Percentiles rank a stretch among this genome's conserved stretches.
phyloP scores from a whole-genome alignment of 139 green algal genomes.

The Monoraphidium neglectum region DNA sequence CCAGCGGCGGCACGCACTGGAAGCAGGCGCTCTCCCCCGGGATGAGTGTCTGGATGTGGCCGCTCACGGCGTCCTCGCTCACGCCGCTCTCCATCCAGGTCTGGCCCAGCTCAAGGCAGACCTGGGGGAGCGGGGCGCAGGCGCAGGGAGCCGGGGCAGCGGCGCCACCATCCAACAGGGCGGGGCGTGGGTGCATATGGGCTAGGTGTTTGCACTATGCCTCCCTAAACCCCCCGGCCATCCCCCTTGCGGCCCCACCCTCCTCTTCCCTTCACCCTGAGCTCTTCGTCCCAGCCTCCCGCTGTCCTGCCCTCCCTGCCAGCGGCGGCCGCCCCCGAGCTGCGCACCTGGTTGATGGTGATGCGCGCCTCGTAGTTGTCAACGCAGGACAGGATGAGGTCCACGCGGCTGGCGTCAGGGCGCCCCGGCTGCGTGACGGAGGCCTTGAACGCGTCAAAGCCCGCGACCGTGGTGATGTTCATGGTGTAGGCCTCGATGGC shows the following conservation, averaged over 20 bases:
- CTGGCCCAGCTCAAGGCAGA: conserved; percentile 94
- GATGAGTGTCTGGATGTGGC: conserved; percentile 86
- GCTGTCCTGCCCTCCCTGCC: no score
- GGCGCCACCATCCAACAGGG: no score
- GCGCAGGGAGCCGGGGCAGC: no score
- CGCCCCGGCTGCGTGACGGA: conserved; percentile 41
- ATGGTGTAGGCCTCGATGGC: conserved; percentile 87
- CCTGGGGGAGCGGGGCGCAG: conserved; percentile 45
- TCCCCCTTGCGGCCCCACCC: no score
- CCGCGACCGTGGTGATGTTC: conserved; percentile 96
- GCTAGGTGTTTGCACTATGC: no score
- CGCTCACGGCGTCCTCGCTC: conserved; percentile 93
- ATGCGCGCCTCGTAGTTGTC: conserved; percentile 99
- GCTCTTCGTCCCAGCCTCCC: not conserved
- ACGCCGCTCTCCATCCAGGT: conserved; percentile 97
- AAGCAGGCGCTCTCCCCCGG: conserved; percentile 79
- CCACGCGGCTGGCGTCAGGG: conserved; percentile 61
- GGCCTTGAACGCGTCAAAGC: conserved; percentile 85
- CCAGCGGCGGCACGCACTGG: conserved; percentile 88
- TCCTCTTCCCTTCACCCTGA: not conserved
- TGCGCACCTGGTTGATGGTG: conserved; percentile 95
- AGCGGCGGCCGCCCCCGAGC: conserved; percentile 1
- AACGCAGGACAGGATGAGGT: conserved; percentile 95
- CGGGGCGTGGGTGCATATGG: no score
- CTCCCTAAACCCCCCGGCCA: no score